These are phyloP conservation scores for Plenodomus lindquistii DNA, from an alignment of 2,329 filamentous ascomycete genomes.

Conservation along the genomic window DNA sequence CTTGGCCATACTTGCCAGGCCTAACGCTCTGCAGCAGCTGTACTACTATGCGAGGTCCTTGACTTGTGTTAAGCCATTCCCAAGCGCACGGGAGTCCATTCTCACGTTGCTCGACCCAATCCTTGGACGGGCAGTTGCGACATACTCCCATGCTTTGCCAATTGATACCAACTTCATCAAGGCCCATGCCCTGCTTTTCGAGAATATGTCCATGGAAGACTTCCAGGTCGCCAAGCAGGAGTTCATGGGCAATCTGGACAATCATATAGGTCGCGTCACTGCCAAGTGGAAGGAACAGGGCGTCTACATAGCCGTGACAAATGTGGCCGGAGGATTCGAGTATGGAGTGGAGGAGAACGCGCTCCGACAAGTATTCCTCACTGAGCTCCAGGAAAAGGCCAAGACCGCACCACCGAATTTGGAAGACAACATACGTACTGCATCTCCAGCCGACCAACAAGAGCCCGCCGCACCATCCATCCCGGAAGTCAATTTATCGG, in stretches of 20 bases:
- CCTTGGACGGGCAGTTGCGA: constrained; percentile 40
- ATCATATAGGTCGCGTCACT: constrained; percentile 58
- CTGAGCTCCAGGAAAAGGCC: constrained; percentile 5
- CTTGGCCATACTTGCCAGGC: constrained; percentile 75
- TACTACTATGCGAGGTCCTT: constrained; percentile 74
- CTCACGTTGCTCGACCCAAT: constrained; percentile 66
- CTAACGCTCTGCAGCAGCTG: constrained; percentile 70
- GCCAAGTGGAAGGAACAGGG: constrained; percentile 61
- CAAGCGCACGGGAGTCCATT: constrained; percentile 69
- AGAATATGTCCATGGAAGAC: constrained; percentile 51
- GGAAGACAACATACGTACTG: constrained; percentile 21
- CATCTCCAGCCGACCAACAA: constrained; percentile 18
- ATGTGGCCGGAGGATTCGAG: constrained; percentile 57
- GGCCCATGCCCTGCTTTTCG: constrained; percentile 67
- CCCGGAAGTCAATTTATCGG: constrained; percentile 20
- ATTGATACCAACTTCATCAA: constrained; percentile 67
- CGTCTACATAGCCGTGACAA: constrained; percentile 62
- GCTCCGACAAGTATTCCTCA: constrained; percentile 35
- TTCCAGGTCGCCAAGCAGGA: constrained; percentile 52
- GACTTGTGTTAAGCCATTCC: constrained; percentile 69
- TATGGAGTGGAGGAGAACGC: constrained; percentile 55
- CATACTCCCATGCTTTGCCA: constrained; percentile 41
- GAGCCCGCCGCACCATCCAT: constrained; percentile 14
- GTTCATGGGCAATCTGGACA: constrained; percentile 60
- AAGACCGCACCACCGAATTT: constrained; percentile 12